These are phyloP conservation scores for Wallacemonas collosoma DNA, from an alignment of 208 protist species.

Conservation along the genomic window DNA sequence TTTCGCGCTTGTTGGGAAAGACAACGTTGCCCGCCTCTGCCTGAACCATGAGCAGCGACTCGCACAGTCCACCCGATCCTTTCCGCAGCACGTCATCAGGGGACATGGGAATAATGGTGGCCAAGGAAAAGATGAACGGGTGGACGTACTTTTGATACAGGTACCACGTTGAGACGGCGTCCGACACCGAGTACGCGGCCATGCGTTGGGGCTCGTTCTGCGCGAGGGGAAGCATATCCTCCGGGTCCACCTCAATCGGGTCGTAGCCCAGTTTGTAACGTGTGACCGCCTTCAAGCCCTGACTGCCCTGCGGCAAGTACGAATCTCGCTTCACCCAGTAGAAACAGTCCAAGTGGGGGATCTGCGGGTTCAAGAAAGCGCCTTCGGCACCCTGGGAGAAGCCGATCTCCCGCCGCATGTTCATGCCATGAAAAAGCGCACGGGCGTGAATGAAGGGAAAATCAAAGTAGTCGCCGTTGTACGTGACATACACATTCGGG, in stretches of 20 bases:
- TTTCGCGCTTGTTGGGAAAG: slow-evolving; percentile 99
- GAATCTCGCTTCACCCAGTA: slow-evolving; percentile 99
- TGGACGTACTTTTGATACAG: slow-evolving; percentile 99
- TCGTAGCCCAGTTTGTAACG: slow-evolving; percentile 99
- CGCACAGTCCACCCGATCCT: slow-evolving; percentile 99
- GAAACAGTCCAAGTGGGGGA: slow-evolving; percentile 99
- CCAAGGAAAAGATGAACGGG: slow-evolving; percentile 99
- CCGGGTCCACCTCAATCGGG: slow-evolving; percentile 99
- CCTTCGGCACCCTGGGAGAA: slow-evolving; percentile 83
- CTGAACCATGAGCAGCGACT: slow-evolving; percentile 98
- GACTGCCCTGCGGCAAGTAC: slow-evolving; percentile 99
- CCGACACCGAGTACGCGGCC: slow-evolving; percentile 99
- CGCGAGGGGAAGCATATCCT: slow-evolving; percentile 99
- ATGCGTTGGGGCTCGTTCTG: slow-evolving; percentile 95
- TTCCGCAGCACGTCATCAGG: slow-evolving; percentile 99
- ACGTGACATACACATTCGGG: slow-evolving; percentile 99
- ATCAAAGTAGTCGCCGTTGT: slow-evolving; percentile 99
- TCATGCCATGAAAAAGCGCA: slow-evolving; percentile 81
- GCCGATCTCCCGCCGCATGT: slow-evolving; percentile 89
- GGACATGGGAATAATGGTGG: slow-evolving; percentile 99
- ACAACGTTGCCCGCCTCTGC: slow-evolving; percentile 98
- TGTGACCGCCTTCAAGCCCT: slow-evolving; percentile 98
- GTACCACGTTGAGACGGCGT: slow-evolving; percentile 99
- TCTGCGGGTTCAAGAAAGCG: slow-evolving; percentile 94
- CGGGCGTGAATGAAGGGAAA: slow-evolving; percentile 99